Conservation (phyloP, 2,329 filamentous ascomycete species). For the Akanthomyces lecanii region DNA sequence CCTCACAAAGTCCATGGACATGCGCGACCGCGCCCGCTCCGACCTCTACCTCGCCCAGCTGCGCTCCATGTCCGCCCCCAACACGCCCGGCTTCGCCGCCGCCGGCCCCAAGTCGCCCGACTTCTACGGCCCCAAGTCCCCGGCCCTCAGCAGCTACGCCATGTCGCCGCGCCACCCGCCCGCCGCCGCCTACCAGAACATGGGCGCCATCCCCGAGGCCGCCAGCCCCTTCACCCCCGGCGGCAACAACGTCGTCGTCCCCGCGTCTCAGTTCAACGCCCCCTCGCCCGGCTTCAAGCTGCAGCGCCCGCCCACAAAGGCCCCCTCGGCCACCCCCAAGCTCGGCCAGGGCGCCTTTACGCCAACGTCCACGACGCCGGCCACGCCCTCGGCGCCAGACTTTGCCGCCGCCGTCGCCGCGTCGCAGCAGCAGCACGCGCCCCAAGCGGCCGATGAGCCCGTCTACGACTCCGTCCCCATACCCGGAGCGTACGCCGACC, state of each 20-base stretch:
- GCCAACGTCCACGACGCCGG: conserved; percentile 38
- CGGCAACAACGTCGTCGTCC: conserved; percentile 51
- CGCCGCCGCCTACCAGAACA: conserved; percentile 49
- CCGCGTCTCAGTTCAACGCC: conserved; percentile 57
- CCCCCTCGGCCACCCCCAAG: conserved; percentile 73
- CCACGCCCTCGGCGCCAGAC: conserved; percentile 24
- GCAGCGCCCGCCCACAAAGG: conserved; percentile 75
- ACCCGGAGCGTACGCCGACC: conserved; percentile 71
- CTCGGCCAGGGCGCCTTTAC: conserved; percentile 60
- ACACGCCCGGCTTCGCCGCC: conserved; percentile 76
- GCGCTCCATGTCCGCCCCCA: conserved; percentile 82
- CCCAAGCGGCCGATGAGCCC: conserved; percentile 72
- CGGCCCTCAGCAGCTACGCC: conserved; percentile 42
- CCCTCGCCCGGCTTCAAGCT: conserved; percentile 66
- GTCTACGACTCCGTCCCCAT: conserved; percentile 85
- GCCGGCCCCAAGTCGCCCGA: conserved; percentile 54
- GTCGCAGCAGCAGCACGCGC: conserved; percentile 60
- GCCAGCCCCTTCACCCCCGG: conserved; percentile 48
- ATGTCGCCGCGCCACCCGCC: conserved; percentile 60
- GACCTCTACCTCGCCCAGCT: conserved; percentile 91
- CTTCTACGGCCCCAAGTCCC: conserved; percentile 49
- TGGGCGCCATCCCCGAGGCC: conserved; percentile 40
- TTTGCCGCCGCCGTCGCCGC: conserved; percentile 26
- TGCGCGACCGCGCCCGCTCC: conserved; percentile 87
- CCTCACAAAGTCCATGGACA: conserved; percentile 94